phyloP scores from a whole-genome alignment of 2,329 filamentous ascomycete species.

The Trichophyton mentagrophytes region DNA sequence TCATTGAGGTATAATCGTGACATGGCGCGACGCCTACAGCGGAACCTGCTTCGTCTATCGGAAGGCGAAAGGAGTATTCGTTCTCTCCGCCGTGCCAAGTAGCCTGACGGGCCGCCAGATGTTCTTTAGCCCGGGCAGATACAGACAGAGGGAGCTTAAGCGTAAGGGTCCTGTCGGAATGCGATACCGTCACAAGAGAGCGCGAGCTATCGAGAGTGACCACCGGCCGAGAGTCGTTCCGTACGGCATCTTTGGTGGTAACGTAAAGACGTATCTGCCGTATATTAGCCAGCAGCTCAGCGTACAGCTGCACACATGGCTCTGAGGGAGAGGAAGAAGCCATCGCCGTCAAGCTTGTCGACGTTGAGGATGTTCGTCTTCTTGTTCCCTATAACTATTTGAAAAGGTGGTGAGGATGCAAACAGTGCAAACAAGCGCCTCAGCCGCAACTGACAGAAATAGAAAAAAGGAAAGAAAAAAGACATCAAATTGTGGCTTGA shows the following conservation, averaged over 20 bases:
- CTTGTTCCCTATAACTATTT: background rate
- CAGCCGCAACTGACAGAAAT: background rate
- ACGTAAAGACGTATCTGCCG: conserved; percentile 47
- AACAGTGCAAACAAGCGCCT: conserved; percentile 7
- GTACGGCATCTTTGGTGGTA: conserved; percentile 26
- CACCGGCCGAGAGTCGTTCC: conserved; percentile 13
- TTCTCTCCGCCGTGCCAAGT: conserved; percentile 17
- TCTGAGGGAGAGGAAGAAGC: background rate
- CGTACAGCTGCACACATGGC: conserved; percentile 37
- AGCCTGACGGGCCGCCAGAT: background rate
- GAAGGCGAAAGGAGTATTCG: conserved; percentile 43
- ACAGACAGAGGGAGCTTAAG: conserved; percentile 38
- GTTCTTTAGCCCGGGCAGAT: conserved; percentile 18
- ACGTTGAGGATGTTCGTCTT: background rate
- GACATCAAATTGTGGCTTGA: background rate
- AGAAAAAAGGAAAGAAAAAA: background rate
- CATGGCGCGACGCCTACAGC: background rate
- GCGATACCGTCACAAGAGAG: conserved; percentile 24
- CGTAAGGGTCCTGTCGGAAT: conserved; percentile 21
- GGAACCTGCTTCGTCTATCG: conserved; percentile 31
- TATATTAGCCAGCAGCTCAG: conserved; percentile 49
- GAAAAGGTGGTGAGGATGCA: background rate
- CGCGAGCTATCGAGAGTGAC: conserved; percentile 25
- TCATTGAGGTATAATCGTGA: conserved; percentile 20
- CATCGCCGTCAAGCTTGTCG: background rate